Conservation (phyloP, 305 asterid species). For the Solanum hybrid region DNA sequence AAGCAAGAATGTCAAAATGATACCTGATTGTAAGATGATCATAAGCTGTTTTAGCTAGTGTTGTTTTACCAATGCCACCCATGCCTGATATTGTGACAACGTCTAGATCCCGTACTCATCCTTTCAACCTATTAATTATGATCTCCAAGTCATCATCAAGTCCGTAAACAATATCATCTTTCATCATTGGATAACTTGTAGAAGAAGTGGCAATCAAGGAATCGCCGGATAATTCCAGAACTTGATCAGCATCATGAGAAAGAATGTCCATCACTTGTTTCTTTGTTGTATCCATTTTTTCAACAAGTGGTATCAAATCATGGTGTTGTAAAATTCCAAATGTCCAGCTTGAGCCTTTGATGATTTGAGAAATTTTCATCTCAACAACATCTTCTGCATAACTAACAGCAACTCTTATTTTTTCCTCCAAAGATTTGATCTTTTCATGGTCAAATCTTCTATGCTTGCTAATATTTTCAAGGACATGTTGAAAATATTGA, state of each 20-base stretch:
- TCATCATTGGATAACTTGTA: neutral
- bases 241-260: neutral
- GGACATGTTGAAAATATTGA: neutral
- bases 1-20: neutral
- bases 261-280: neutral
- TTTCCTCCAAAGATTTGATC: neutral
- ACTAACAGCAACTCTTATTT: neutral
- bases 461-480: neutral
- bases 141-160: neutral
- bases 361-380: neutral
- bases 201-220: neutral
- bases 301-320: neutral
- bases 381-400: neutral
- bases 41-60: neutral
- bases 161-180: neutral
- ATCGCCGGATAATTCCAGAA: neutral
- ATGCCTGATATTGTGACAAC: neutral
- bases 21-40: neutral
- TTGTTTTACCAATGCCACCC: constrained; percentile 9
- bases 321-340: neutral
- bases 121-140: neutral
- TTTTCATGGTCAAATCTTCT: neutral
- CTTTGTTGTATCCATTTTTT: neutral
- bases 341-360: neutral
- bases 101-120: neutral